Conservation (phyloP, 164 flowering plant species). For the Litsea cubeba region DNA sequence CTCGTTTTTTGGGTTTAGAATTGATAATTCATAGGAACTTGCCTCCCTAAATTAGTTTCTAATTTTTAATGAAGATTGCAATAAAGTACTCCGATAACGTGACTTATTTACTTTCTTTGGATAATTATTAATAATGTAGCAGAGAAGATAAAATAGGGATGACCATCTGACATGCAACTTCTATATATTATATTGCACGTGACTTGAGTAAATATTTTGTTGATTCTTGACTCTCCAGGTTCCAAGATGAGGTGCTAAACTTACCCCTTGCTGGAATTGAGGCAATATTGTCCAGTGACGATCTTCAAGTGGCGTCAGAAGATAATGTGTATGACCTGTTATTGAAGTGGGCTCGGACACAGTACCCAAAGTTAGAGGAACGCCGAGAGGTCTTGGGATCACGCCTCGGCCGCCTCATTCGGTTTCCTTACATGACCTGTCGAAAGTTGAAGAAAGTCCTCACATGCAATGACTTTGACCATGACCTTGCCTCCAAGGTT, state of each 20-base stretch:
- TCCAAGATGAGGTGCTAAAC: slow-evolving; percentile 70
- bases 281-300: slow-evolving; percentile 78
- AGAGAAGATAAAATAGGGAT: too few species aligned
- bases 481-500: slow-evolving; percentile 64
- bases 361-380: slow-evolving; percentile 67
- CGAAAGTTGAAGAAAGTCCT: slow-evolving; percentile 82
- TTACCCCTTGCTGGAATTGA: slow-evolving; percentile 86
- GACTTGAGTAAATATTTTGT: not conserved
- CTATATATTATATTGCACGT: too few species aligned
- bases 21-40: too few species aligned
- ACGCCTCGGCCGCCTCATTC: slow-evolving; percentile 60
- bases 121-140: too few species aligned
- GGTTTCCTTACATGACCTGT: slow-evolving; percentile 85
- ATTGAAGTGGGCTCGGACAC: slow-evolving; percentile 75
- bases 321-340: slow-evolving; percentile 92
- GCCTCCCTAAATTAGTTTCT: too few species aligned
- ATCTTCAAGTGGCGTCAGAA: slow-evolving; percentile 89
- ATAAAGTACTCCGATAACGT: too few species aligned
- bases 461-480: slow-evolving; percentile 77
- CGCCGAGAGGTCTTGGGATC: slow-evolving; percentile 62
- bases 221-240: slow-evolving; percentile 33
- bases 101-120: too few species aligned
- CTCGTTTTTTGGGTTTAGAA: too few species aligned
- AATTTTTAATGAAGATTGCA: too few species aligned
- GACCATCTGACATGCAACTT: not conserved